A percentile compares a stretch with the other conserved stretches of the same genome.
Evolutionary conservation across 2,329 filamentous ascomycete genomes (phyloP).

Genomic region (Botrytis hyacinthi): DNA sequence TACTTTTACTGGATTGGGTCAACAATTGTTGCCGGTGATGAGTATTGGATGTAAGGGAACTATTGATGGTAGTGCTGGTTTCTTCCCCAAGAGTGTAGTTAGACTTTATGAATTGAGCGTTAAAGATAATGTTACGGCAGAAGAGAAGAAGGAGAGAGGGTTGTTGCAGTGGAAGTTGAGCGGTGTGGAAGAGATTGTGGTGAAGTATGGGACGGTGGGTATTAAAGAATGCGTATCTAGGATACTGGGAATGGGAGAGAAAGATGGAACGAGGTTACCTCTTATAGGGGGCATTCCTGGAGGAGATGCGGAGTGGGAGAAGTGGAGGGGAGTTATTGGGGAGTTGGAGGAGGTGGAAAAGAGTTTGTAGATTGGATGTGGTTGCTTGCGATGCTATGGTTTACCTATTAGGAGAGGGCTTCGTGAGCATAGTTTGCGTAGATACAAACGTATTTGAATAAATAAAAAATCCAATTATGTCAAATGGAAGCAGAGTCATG

Average conservation of each 20-base stretch:
- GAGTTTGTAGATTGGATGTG: slow-evolving; percentile 26
- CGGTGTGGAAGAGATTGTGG: slow-evolving; percentile 60
- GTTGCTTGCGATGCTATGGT: not conserved
- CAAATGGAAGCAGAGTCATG: not conserved
- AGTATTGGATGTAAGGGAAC: slow-evolving; percentile 62
- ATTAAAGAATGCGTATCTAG: slow-evolving; percentile 63
- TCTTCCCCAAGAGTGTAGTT: slow-evolving; percentile 62
- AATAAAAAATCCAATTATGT: not conserved
- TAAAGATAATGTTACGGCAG: slow-evolving; percentile 42
- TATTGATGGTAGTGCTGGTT: slow-evolving; percentile 64
- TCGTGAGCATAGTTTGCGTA: not conserved
- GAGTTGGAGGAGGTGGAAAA: slow-evolving; percentile 38
- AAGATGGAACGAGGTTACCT: slow-evolving; percentile 58
- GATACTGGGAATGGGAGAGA: slow-evolving; percentile 57
- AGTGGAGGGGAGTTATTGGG: slow-evolving; percentile 43
- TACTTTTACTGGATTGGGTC: slow-evolving; percentile 63
- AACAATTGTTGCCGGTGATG: slow-evolving; percentile 62
- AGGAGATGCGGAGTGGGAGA: slow-evolving; percentile 47
- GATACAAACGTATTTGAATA: not conserved
- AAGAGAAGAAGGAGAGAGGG: slow-evolving; percentile 50
- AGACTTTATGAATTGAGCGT: slow-evolving; percentile 52
- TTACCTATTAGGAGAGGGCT: not conserved
- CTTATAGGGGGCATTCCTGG: slow-evolving; percentile 57
- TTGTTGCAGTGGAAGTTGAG: slow-evolving; percentile 60
- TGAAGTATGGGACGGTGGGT: slow-evolving; percentile 58